Conservation (phyloP, 1,139 yeast species). For the Debaryomyces udenii region DNA sequence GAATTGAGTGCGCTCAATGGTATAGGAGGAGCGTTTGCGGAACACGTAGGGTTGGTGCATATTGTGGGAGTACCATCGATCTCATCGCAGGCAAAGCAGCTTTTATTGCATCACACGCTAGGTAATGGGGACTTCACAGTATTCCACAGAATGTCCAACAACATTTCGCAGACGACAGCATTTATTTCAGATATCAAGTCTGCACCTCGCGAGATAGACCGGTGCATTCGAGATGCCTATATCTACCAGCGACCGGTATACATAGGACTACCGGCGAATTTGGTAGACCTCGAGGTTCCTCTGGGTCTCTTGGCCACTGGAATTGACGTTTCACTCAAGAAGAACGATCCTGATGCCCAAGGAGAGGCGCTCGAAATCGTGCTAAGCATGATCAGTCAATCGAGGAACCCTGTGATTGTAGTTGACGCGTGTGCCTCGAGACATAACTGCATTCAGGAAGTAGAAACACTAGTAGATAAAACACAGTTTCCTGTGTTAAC, state of each 20-base stretch:
- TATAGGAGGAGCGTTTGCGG: conserved; percentile 45
- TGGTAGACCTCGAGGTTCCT: conserved; percentile 67
- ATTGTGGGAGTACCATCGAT: conserved; percentile 46
- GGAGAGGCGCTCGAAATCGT: conserved; percentile 67
- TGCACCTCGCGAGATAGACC: conserved; percentile 73
- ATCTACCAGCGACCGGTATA: conserved; percentile 80
- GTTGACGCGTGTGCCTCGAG: conserved; percentile 89
- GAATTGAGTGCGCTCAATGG: conserved; percentile 45
- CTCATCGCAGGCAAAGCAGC: conserved; percentile 40
- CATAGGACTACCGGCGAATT: conserved; percentile 80
- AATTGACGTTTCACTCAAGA: conserved; percentile 51
- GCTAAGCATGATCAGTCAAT: conserved; percentile 51
- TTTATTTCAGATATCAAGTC: conserved; percentile 61
- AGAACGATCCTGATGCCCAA: conserved; percentile 62
- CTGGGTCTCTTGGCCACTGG: conserved; percentile 59
- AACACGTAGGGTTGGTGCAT: conserved; percentile 44
- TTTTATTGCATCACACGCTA: conserved; percentile 47
- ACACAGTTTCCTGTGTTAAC: conserved; percentile 84
- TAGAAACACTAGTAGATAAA: conserved; percentile 59
- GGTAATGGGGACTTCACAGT: conserved; percentile 51
- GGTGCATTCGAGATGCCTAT: conserved; percentile 73
- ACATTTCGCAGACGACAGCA: conserved; percentile 67
- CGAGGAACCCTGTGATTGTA: conserved; percentile 71
- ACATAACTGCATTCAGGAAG: conserved; percentile 68
- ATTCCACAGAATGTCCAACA: conserved; percentile 55